Evolutionary conservation across 352 stramenopile genomes (phyloP).

Genomic region (Phytophthora aleatoria): DNA sequence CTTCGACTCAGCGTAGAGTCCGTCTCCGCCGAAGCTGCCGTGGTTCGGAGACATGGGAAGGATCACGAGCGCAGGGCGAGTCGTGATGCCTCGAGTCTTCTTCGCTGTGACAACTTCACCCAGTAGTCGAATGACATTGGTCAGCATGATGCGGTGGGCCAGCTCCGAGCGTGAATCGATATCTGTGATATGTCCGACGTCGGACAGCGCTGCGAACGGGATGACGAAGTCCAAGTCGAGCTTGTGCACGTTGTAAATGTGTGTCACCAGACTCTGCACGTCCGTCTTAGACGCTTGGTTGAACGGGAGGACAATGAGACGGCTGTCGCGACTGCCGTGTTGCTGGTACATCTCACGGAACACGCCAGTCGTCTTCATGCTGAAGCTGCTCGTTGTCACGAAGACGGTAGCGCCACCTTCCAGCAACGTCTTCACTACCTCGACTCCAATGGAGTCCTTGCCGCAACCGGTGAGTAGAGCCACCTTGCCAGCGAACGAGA

Average conservation of each 20-base stretch:
- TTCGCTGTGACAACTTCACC: conserved; percentile 81
- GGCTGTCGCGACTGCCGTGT: conserved; percentile 79
- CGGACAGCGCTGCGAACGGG: conserved; percentile 86
- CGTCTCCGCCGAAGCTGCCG: conserved; percentile 85
- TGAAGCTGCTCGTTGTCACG: conserved; percentile 85
- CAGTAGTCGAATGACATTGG: conserved; percentile 83
- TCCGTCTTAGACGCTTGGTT: conserved; percentile 87
- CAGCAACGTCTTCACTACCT: conserved; percentile 84
- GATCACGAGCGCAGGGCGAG: conserved; percentile 76
- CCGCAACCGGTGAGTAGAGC: conserved; percentile 85
- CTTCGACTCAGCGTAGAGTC: conserved; percentile 90
- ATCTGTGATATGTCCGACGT: conserved; percentile 77
- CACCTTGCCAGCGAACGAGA: conserved; percentile 87
- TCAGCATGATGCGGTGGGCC: conserved; percentile 89
- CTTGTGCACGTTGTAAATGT: conserved; percentile 86
- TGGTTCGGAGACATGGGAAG: conserved; percentile 88
- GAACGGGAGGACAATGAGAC: conserved; percentile 82
- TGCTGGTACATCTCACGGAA: conserved; percentile 89
- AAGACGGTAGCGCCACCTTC: conserved; percentile 88
- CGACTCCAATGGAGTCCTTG: conserved; percentile 82
- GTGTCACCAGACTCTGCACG: conserved; percentile 66
- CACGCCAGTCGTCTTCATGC: conserved; percentile 46
- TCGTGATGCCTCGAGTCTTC: conserved; percentile 72
- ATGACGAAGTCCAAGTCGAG: conserved; percentile 88
- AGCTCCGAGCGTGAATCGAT: conserved; percentile 83